Conservation (phyloP, 2,329 filamentous ascomycete genomes). For the Neofusicoccum parvum region DNA sequence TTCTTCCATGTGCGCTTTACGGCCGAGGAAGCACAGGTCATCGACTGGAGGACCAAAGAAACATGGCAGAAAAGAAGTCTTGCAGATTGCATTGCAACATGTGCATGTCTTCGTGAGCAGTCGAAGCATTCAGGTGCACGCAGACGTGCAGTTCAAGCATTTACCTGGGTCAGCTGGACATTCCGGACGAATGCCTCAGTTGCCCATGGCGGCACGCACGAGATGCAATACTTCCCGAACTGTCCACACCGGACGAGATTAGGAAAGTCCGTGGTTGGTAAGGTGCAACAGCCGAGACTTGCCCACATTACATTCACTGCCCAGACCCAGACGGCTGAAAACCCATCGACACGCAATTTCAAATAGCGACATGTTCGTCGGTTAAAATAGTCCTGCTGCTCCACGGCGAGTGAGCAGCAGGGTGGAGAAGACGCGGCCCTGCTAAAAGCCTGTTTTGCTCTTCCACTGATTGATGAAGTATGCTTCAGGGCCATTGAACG, state of each 20-base stretch:
- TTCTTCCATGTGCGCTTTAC: neutral
- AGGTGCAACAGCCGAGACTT: neutral
- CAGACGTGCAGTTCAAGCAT: too few relatives aligned
- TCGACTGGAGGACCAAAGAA: too few relatives aligned
- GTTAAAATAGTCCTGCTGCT: slow-evolving; percentile 50
- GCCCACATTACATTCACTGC: neutral
- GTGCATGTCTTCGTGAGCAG: too few relatives aligned
- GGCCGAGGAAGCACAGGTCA: too few relatives aligned
- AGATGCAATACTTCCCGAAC: too few relatives aligned
- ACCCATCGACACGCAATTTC: neutral
- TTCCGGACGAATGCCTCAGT: too few relatives aligned
- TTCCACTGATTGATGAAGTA: slow-evolving; percentile 55
- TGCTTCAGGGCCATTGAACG: slow-evolving; percentile 50
- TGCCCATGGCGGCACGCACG: too few relatives aligned
- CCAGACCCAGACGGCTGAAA: neutral
- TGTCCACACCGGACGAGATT: neutral
- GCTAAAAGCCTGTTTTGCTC: slow-evolving; percentile 54
- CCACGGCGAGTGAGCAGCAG: slow-evolving; percentile 44
- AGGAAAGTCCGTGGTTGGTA: neutral
- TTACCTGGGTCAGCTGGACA: too few relatives aligned
- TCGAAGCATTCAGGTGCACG: too few relatives aligned
- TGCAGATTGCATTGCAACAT: too few relatives aligned
- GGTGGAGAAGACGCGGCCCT: slow-evolving; percentile 58
- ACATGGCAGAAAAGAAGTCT: too few relatives aligned
- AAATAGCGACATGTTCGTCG: slow-evolving; percentile 44